Evolutionary conservation across 352 stramenopile genomes (phyloP).

Genomic region (Pythium aristosporum): DNA sequence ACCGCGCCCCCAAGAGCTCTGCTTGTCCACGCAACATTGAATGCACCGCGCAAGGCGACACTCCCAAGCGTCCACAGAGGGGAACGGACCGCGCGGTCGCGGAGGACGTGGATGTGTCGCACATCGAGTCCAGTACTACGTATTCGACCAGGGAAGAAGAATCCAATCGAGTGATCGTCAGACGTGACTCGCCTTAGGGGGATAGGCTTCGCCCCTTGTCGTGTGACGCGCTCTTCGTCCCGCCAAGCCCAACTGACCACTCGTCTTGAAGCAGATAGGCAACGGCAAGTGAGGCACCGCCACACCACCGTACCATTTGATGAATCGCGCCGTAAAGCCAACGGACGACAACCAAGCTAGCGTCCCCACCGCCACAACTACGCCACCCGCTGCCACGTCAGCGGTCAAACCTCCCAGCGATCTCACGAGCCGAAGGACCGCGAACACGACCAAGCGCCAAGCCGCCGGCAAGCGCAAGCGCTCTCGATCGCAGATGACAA

Average conservation of each 20-base stretch:
- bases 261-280: too few species aligned
- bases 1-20: neutral
- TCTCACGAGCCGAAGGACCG: neutral
- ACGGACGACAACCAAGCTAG: neutral
- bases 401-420: neutral
- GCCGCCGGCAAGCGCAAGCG: conserved; percentile 18
- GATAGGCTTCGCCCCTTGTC: conserved; percentile 7
- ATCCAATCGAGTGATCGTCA: neutral
- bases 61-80: conserved; percentile 20
- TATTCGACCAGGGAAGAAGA: neutral
- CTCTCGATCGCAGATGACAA: conserved; percentile 16
- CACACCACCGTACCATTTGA: neutral
- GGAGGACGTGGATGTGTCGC: conserved; percentile 12
- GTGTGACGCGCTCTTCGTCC: conserved; percentile 17
- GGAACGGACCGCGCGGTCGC: neutral
- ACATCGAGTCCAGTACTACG: too few species aligned
- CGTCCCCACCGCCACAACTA: neutral
- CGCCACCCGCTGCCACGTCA: conserved; percentile 7
- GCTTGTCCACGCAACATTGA: conserved; percentile 22
- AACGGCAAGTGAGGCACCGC: neutral
- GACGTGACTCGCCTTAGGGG: neutral
- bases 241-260: neutral
- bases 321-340: conserved; percentile 5
- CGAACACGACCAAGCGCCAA: neutral
- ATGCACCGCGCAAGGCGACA: conserved; percentile 13